A percentile compares a stretch with the other conserved stretches of the same genome.
Conservation (phyloP, 805 yeast species). For the Kazachstania taianensis region DNA sequence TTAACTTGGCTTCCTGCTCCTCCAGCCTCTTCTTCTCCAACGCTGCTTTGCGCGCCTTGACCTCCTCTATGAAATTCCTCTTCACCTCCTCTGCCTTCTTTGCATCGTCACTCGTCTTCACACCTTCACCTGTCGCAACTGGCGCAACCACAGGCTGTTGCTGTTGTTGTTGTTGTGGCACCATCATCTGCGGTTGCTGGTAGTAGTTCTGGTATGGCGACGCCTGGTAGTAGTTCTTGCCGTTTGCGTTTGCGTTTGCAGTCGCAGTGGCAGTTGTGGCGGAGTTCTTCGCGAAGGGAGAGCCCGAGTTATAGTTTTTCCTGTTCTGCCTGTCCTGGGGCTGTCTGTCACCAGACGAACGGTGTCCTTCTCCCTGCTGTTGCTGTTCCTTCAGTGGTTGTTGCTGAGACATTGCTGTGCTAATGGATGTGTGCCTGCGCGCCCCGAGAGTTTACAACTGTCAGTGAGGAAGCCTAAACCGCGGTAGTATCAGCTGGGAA, state of each 20-base stretch:
- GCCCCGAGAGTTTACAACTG: too few species aligned
- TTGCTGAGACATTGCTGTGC: background rate
- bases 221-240: background rate
- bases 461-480: too few species aligned
- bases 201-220: background rate
- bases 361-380: background rate
- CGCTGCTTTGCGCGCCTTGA: slow-evolving; percentile 23
- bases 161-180: background rate
- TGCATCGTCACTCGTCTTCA: background rate
- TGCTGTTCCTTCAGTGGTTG: background rate
- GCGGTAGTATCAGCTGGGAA: too few species aligned
- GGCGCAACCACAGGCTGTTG: background rate
- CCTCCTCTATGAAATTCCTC: slow-evolving; percentile 24
- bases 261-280: background rate
- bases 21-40: slow-evolving; percentile 21
- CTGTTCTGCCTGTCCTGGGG: background rate
- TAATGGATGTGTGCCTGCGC: too few species aligned
- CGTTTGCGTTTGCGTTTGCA: background rate
- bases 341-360: too few species aligned
- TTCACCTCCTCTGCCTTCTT: slow-evolving; percentile 17
- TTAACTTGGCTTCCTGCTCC: slow-evolving; percentile 2
- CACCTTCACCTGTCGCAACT: background rate
- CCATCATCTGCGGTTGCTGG: background rate
- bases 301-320: background rate
- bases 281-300: background rate